Evolutionary conservation across 495 filamentous ascomycete species (phyloP).

Genomic region (Saxophila tyrrhenica): DNA sequence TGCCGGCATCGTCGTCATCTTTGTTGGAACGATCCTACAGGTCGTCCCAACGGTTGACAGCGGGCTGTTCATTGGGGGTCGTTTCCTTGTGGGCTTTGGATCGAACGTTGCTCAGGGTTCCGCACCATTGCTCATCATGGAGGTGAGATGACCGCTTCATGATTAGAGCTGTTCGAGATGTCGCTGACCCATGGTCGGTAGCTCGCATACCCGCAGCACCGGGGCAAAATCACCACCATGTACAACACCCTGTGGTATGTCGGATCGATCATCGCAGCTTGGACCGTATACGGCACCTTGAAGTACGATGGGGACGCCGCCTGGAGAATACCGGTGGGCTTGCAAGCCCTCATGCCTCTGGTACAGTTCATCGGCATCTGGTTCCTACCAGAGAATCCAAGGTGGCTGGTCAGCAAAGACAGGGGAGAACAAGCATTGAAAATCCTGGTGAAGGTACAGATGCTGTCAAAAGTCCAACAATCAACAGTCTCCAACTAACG

Average conservation of each 20-base stretch:
- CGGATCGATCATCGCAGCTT: conserved; percentile 34
- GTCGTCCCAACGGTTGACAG: conserved; percentile 36
- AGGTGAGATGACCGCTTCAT: conserved; percentile 22
- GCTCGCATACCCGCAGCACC: conserved; percentile 29
- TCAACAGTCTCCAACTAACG: neutral
- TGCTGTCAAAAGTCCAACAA: neutral
- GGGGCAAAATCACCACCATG: conserved; percentile 32
- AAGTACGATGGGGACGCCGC: conserved; percentile 36
- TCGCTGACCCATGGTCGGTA: conserved; percentile 47
- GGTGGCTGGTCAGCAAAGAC: conserved; percentile 55
- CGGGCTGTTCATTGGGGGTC: conserved; percentile 20
- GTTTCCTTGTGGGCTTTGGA: neutral
- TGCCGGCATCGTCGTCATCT: conserved; percentile 55
- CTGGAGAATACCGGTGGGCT: conserved; percentile 43
- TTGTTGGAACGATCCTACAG: conserved; percentile 63
- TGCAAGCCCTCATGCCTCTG: conserved; percentile 40
- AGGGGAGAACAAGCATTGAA: conserved; percentile 22
- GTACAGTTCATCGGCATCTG: conserved; percentile 43
- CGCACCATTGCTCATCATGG: conserved; percentile 61
- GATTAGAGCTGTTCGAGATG: conserved; percentile 48
- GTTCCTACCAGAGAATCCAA: conserved; percentile 51
- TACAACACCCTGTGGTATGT: conserved; percentile 36
- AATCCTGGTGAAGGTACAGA: conserved; percentile 2
- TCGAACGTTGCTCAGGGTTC: conserved; percentile 5
- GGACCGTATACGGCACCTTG: conserved; percentile 34